Conservation (phyloP, 805 yeast genomes). For the Starmera pachycereana region DNA sequence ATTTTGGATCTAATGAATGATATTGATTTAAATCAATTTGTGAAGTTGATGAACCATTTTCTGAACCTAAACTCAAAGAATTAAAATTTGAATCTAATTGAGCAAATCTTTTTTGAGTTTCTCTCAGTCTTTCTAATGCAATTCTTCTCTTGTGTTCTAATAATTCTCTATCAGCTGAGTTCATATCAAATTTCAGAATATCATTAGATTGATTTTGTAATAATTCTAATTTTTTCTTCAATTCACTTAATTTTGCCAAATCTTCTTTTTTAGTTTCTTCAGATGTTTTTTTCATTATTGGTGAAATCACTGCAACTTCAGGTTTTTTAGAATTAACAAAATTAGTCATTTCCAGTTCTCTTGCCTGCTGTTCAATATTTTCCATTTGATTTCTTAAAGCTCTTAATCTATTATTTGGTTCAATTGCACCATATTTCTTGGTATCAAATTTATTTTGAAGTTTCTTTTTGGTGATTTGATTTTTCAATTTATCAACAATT, state of each 20-base stretch:
- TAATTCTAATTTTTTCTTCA: constrained; percentile 47
- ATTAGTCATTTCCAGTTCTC: constrained; percentile 79
- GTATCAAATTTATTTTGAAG: constrained; percentile 32
- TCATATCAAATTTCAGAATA: constrained; percentile 53
- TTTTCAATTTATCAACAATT: constrained; percentile 28
- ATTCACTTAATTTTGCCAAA: constrained; percentile 39
- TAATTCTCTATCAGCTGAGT: constrained; percentile 40
- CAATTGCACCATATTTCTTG: constrained; percentile 43
- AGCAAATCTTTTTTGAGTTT: constrained; percentile 56
- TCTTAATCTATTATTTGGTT: constrained; percentile 69
- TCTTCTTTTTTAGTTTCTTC: constrained; percentile 32
- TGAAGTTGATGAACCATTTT: constrained; percentile 7
- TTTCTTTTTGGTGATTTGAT: constrained; percentile 29
- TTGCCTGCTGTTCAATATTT: constrained; percentile 70
- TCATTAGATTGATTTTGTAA: constrained; percentile 70
- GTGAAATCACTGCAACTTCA: constrained; percentile 21
- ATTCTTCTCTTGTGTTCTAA: constrained; percentile 49
- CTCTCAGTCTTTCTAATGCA: constrained; percentile 64
- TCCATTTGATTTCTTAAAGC: constrained; percentile 79
- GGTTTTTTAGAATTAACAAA: constrained; percentile 40
- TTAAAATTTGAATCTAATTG: constrained; percentile 51
- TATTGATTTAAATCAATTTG: constrained; percentile 3
- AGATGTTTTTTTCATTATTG: constrained; percentile 23
- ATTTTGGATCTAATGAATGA: constrained; percentile 23
- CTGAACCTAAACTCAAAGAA: constrained; percentile 10